A percentile compares a stretch with the other conserved stretches of the same genome.
Evolutionary conservation across 2,329 filamentous ascomycete species (phyloP).

Genomic region (Blumeria graminis): DNA sequence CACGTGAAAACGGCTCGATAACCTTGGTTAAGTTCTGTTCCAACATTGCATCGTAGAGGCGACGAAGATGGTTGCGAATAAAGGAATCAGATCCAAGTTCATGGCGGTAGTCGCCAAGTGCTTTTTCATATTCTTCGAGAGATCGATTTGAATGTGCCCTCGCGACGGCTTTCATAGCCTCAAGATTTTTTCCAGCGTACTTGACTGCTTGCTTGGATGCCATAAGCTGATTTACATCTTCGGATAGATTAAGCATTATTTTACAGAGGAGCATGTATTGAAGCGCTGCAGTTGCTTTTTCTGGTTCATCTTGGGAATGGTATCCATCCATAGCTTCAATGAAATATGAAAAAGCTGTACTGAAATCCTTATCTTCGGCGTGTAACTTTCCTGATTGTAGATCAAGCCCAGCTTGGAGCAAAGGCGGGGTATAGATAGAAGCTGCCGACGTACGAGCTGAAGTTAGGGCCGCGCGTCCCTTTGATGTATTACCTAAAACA

Average conservation of each 20-base stretch:
- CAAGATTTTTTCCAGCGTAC: slow-evolving; percentile 84
- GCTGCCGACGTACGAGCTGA: slow-evolving; percentile 86
- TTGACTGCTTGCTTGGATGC: slow-evolving; percentile 89
- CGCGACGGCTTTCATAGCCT: slow-evolving; percentile 97
- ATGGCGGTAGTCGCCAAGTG: slow-evolving; percentile 70
- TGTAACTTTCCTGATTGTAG: slow-evolving; percentile 99
- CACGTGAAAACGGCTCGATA: slow-evolving; percentile 92
- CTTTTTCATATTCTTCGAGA: slow-evolving; percentile 88
- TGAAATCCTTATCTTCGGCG: slow-evolving; percentile 97
- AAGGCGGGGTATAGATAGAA: slow-evolving; percentile 86
- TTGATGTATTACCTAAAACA: slow-evolving; percentile 84
- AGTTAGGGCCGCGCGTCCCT: slow-evolving; percentile 83
- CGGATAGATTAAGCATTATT: slow-evolving; percentile 93
- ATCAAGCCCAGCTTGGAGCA: slow-evolving; percentile 85
- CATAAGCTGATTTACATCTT: slow-evolving; percentile 91
- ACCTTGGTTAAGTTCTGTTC: slow-evolving; percentile 99
- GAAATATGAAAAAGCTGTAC: slow-evolving; percentile 96
- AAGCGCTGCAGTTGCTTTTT: slow-evolving; percentile 81
- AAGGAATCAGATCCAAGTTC: slow-evolving; percentile 88
- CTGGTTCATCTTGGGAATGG: slow-evolving; percentile 68
- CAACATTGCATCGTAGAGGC: slow-evolving; percentile 92
- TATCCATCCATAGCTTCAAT: slow-evolving; percentile 97
- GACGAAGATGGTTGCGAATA: slow-evolving; percentile 87
- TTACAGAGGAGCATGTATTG: slow-evolving; percentile 99
- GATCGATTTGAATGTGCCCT: slow-evolving; percentile 88